A percentile compares a stretch with the other conserved stretches of the same genome.
phyloP scores from a whole-genome alignment of 2,329 filamentous ascomycete species.

The Ustilaginoidea virens region DNA sequence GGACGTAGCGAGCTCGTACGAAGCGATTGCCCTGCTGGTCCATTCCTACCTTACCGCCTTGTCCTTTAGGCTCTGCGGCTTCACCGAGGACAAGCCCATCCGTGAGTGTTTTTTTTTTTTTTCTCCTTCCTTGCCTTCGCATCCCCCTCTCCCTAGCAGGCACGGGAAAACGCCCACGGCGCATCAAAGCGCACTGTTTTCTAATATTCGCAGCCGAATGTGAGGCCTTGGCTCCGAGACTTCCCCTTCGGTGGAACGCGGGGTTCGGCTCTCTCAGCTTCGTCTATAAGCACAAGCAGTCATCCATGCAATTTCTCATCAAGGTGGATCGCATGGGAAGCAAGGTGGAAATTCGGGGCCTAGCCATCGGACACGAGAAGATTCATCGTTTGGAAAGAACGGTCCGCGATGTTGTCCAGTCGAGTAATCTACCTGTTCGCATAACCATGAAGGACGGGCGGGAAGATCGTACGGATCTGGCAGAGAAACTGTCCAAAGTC shows the following conservation, averaged over 20 bases:
- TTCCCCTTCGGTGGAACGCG: slow-evolving; percentile 71
- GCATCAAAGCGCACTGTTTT: slow-evolving; percentile 5
- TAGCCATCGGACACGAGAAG: slow-evolving; percentile 66
- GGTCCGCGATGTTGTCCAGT: slow-evolving; percentile 56
- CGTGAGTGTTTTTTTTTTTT: slow-evolving; percentile 27
- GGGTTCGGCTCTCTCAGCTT: slow-evolving; percentile 60
- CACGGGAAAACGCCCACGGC: too few species aligned
- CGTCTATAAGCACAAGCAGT: slow-evolving; percentile 74
- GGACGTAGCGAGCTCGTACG: slow-evolving; percentile 55
- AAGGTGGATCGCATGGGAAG: slow-evolving; percentile 69
- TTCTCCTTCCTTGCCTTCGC: neutral
- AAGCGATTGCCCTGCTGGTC: slow-evolving; percentile 68
- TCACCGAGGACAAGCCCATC: slow-evolving; percentile 67
- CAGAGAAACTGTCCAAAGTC: slow-evolving; percentile 35
- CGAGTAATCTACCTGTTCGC: slow-evolving; percentile 37
- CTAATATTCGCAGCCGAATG: slow-evolving; percentile 23
- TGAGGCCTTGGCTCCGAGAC: slow-evolving; percentile 39
- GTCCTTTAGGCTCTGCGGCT: slow-evolving; percentile 66
- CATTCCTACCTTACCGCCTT: slow-evolving; percentile 73
- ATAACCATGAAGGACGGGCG: slow-evolving; percentile 29
- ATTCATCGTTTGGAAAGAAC: slow-evolving; percentile 64
- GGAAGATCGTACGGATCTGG: slow-evolving; percentile 35
- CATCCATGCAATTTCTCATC: slow-evolving; percentile 68
- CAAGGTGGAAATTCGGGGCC: slow-evolving; percentile 70
- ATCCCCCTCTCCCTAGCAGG: neutral